Percentiles rank a stretch among this genome's conserved stretches.
Conservation (phyloP, 75 land plant species). For the Pseudotsuga menziesii region DNA sequence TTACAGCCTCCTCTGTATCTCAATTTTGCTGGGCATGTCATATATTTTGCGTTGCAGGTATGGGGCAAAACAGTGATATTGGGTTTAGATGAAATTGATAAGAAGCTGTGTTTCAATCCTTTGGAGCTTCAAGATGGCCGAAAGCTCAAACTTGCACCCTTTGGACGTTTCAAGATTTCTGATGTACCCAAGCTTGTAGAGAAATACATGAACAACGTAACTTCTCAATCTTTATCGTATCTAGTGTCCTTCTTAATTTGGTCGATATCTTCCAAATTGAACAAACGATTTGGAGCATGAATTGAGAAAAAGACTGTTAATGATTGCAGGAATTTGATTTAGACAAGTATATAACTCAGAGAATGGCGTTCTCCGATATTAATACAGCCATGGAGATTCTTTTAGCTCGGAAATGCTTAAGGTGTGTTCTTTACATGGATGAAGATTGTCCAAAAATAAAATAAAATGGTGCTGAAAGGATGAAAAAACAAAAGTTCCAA, state of each 20-base stretch:
- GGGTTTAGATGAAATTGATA: background rate
- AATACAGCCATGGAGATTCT: background rate
- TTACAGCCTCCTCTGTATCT: background rate
- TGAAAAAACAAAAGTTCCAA: too few relatives aligned
- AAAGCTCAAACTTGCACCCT: background rate
- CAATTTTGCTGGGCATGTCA: background rate
- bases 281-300: background rate
- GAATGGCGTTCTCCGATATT: conserved; percentile 1
- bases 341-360: conserved; percentile 4
- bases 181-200: conserved; percentile 1
- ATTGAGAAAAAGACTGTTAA: background rate
- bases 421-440: background rate
- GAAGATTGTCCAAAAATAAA: background rate
- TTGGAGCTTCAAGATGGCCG: conserved; percentile 6
- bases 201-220: conserved; percentile 3
- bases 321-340: background rate
- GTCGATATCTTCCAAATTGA: background rate
- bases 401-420: background rate
- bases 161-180: conserved; percentile 8
- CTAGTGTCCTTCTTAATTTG: background rate
- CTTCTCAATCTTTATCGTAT: background rate
- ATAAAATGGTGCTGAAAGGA: too few relatives aligned
- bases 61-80: background rate
- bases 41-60: background rate
- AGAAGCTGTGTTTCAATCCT: conserved; percentile 1